Conservation (phyloP, 2,329 filamentous ascomycete genomes). For the Curvularia verruculosa region DNA sequence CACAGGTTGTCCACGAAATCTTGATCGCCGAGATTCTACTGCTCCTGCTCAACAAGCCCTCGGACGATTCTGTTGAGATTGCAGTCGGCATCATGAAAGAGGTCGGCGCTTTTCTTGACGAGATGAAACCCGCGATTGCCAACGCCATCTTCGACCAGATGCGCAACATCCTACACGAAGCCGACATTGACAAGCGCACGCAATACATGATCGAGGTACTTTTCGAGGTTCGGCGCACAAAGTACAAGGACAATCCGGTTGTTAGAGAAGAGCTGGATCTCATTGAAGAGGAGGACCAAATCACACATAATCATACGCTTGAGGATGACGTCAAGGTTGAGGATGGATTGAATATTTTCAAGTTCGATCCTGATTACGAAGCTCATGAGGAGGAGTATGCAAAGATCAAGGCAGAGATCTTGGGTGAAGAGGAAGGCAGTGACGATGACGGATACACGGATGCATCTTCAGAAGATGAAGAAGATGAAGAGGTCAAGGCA, state of each 20-base stretch:
- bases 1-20: slow-evolving; percentile 94
- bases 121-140: slow-evolving; percentile 89
- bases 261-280: slow-evolving; percentile 92
- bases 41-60: slow-evolving; percentile 91
- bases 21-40: slow-evolving; percentile 90
- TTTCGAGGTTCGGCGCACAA: slow-evolving; percentile 94
- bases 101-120: slow-evolving; percentile 90
- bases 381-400: slow-evolving; percentile 90
- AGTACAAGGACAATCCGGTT: slow-evolving; percentile 92
- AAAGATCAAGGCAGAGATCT: slow-evolving; percentile 87
- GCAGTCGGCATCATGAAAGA: slow-evolving; percentile 92
- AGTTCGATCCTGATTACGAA: slow-evolving; percentile 88
- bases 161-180: slow-evolving; percentile 91
- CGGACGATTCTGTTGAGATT: slow-evolving; percentile 97
- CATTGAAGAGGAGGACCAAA: slow-evolving; percentile 97
- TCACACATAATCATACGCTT: slow-evolving; percentile 83
- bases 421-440: slow-evolving; percentile 75
- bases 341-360: slow-evolving; percentile 93
- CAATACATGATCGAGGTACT: slow-evolving; percentile 99
- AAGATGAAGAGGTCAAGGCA: slow-evolving; percentile 77
- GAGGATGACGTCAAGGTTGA: slow-evolving; percentile 79
- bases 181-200: slow-evolving; percentile 95
- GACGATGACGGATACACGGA: slow-evolving; percentile 73
- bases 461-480: slow-evolving; percentile 72
- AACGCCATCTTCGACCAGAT: slow-evolving; percentile 95